Evolutionary conservation across 805 yeast species (phyloP).

Genomic region (Candida morakotiae): DNA sequence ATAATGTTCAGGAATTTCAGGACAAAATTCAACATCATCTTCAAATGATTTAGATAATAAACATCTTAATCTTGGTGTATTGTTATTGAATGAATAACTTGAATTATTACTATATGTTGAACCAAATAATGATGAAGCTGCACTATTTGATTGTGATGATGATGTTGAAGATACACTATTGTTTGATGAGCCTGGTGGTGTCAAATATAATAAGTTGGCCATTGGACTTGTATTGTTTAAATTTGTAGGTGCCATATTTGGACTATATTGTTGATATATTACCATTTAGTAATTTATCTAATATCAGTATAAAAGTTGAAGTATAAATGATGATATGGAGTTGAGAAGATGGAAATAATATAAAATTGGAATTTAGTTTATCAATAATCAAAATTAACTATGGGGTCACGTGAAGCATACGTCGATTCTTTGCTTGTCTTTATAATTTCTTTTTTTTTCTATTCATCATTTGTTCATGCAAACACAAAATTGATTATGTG

Average conservation of each 20-base stretch:
- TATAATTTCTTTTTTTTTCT: constrained; percentile 2
- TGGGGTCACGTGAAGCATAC: background rate
- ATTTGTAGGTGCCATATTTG: constrained; percentile 18
- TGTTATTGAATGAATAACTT: constrained; percentile 38
- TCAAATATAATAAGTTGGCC: constrained; percentile 18
- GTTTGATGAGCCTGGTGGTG: constrained; percentile 17
- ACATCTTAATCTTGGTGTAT: constrained; percentile 51
- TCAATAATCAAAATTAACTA: background rate
- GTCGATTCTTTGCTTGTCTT: background rate
- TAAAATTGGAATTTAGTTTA: background rate
- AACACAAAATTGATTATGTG: background rate
- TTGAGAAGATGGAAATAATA: constrained; percentile 4
- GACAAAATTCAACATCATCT: constrained; percentile 64
- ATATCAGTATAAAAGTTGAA: too few species aligned
- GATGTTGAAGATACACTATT: constrained; percentile 9
- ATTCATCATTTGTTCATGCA: background rate
- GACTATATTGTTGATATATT: constrained; percentile 31
- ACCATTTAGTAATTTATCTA: too few species aligned
- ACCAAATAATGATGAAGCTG: constrained; percentile 1
- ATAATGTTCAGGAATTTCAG: constrained; percentile 44
- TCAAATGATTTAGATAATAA: constrained; percentile 60
- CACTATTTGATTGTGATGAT: constrained; percentile 7
- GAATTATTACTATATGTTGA: constrained; percentile 10
- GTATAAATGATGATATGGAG: too few species aligned
- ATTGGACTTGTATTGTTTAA: constrained; percentile 9